Base-by-base conservation (phyloP, 106 monocot genomes). In the Dendrobium catenatum region DNA sequence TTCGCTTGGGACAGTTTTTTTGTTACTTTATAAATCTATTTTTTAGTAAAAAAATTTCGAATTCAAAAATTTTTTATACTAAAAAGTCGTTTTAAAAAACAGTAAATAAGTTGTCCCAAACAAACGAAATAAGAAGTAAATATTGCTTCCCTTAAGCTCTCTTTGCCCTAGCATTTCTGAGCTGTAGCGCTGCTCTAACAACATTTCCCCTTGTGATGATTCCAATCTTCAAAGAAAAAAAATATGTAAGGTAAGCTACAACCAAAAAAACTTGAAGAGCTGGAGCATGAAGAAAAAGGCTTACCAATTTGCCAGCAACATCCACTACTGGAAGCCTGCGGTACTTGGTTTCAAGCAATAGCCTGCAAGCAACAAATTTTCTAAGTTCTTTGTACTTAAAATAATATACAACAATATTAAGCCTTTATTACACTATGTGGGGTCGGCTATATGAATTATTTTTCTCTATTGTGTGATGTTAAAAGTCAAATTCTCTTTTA, bases 321-420 rank as follows among this genome's bases (percentile, higher is more conserved):
- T 97, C 90, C 43, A 97, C 92, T 9, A 97, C 96, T n/a, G 96
- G 96, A 79, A 97, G 88, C 42, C 92, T 87, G n/a, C 90, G 83
- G 73, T 94, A 90, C 85, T 92, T 96, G 22, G 96, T 94, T 85
- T 92, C 90, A 79, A 96, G 94, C 22, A 94, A 75, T 79, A 92
- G 83, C 82, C 96, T 96, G 85, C 19, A 79, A 79, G 41, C 19
- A 81, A 64, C 29, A 31, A 2, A 44, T 42, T 20, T 81, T 44
- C 29, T 31, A 72, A 37, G 20, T 73, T 10, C 6, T 55, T 72
- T 2, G 9, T 46, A 46, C 6, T 9, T 46, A 46, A 46, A 7
- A 46, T 7, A 29, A 29, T 29, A 29, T 29, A 29, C 29, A 29
- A 29, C 31, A 31, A 31, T 1, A 31, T 31, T 31, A 31, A 31